Evolutionary conservation across 768 basidiomycete species (phyloP).

Genomic region (Termitomyces sp.): DNA sequence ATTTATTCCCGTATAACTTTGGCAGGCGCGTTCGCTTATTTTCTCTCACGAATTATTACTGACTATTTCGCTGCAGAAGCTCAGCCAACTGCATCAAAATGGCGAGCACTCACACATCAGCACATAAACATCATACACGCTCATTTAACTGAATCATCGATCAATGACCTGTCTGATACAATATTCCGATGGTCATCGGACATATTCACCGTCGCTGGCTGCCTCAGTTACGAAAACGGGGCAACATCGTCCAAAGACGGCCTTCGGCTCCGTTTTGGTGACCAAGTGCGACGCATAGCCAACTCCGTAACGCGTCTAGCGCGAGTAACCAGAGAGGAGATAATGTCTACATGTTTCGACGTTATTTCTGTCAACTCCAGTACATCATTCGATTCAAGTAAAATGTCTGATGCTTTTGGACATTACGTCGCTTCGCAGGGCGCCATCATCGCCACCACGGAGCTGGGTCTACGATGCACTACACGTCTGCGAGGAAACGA

Average conservation of each 20-base stretch:
- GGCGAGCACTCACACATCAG: conserved; percentile 69
- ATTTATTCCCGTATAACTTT: conserved; percentile 56
- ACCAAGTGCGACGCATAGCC: conserved; percentile 64
- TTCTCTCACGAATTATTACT: neutral
- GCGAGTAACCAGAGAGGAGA: conserved; percentile 63
- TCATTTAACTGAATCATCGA: conserved; percentile 56
- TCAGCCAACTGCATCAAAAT: conserved; percentile 73
- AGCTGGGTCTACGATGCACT: conserved; percentile 64
- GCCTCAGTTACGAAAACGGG: conserved; percentile 34
- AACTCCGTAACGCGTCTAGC: conserved; percentile 60
- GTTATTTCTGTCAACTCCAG: conserved; percentile 57
- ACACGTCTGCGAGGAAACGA: conserved; percentile 37
- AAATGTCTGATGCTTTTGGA: conserved; percentile 45
- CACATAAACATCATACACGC: conserved; percentile 68
- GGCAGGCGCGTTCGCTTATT: conserved; percentile 33
- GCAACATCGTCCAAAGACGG: conserved; percentile 28
- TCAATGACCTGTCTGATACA: conserved; percentile 69
- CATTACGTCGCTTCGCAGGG: conserved; percentile 48
- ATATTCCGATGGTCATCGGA: conserved; percentile 71
- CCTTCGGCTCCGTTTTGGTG: conserved; percentile 42
- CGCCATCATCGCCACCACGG: conserved; percentile 61
- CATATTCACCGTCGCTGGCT: conserved; percentile 61
- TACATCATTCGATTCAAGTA: conserved; percentile 35
- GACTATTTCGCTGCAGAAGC: conserved; percentile 42
- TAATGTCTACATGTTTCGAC: conserved; percentile 75